Evolutionary conservation across 148 eudicot genomes (phyloP), one percentile per base, ranked within the genome.

Genomic region (Linanthus parryae): DNA sequence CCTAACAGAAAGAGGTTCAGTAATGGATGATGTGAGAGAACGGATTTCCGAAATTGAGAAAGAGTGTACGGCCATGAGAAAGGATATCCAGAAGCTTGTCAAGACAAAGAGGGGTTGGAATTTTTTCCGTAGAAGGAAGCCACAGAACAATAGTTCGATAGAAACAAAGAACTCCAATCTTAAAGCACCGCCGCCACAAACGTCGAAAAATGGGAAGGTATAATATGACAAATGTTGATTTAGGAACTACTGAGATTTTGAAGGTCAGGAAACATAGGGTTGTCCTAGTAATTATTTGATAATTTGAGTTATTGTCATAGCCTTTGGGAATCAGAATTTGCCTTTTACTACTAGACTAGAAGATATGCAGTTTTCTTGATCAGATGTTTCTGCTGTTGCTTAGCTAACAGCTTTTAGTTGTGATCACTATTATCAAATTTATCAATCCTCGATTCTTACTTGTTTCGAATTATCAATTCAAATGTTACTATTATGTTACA

Each of bases 21-120:
- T 58, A 35, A 29, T 57, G 3, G 79, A 68, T 19, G 77, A 80
- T 15, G 63, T 84, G 11, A 74, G 71, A 35, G 81, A 73, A 6
- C 87, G 79, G 11, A 77, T 84, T 50, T 43, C 64, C n/a, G 92
- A 81, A 58, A 77, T 84, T 13, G 84, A 84, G 41, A 84, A 72
- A 54, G 92, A 80, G 57, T 84, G 86, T 36, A 41, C 62, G 19
- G 59, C 45, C 37, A 80, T 84, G 73, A 84, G 73, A 39, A 58
- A 67, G 46, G 92, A 84, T 42, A 55, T 84, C 15, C 76, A 73
- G 35, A 80, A 65, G 52, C 50, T 84, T n/a, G 66, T 66, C 2
- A 80, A 66, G 56, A 70, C 65, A 1, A 84, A 80, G 67, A 77
- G 54, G 51, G 52, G 79, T 33, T 80, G 92, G 87, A 80, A 56